phyloP scores from a whole-genome alignment of 495 filamentous ascomycete genomes.

The Neurospora intermedia region DNA sequence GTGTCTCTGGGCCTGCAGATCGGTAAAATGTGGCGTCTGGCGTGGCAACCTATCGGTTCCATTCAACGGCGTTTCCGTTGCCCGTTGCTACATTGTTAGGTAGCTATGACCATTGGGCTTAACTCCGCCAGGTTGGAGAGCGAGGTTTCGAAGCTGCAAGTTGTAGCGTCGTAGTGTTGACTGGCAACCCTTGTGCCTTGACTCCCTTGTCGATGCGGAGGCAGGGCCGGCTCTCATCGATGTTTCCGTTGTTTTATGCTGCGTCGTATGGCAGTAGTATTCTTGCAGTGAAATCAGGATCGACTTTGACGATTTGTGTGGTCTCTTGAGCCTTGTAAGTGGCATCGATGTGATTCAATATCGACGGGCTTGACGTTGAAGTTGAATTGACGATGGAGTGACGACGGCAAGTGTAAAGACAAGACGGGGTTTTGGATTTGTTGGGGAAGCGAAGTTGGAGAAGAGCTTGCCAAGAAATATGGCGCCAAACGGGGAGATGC shows the following conservation, averaged over 20 bases:
- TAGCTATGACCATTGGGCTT: neutral
- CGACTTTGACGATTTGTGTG: neutral
- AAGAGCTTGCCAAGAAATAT: neutral
- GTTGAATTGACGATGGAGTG: neutral
- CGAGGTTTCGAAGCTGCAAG: neutral
- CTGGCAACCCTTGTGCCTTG: neutral
- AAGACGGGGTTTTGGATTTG: neutral
- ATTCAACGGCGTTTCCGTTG: conserved; percentile 8
- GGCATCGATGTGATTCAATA: neutral
- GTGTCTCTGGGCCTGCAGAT: conserved; percentile 16
- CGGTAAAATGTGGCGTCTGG: conserved; percentile 1
- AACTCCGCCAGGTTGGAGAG: neutral
- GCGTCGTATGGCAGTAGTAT: neutral
- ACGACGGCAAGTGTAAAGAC: neutral
- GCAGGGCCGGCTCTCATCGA: conserved; percentile 8
- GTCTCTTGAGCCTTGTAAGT: neutral
- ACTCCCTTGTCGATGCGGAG: conserved; percentile 14
- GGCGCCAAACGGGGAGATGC: neutral
- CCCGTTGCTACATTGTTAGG: neutral
- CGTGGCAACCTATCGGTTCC: conserved; percentile 12
- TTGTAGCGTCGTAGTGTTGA: neutral
- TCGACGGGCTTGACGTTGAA: neutral
- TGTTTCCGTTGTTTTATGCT: no score
- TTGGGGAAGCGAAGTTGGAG: neutral
- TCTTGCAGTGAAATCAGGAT: no score